Conservation (phyloP, 2,329 filamentous ascomycete species). For the Paradendryphiella salina region DNA sequence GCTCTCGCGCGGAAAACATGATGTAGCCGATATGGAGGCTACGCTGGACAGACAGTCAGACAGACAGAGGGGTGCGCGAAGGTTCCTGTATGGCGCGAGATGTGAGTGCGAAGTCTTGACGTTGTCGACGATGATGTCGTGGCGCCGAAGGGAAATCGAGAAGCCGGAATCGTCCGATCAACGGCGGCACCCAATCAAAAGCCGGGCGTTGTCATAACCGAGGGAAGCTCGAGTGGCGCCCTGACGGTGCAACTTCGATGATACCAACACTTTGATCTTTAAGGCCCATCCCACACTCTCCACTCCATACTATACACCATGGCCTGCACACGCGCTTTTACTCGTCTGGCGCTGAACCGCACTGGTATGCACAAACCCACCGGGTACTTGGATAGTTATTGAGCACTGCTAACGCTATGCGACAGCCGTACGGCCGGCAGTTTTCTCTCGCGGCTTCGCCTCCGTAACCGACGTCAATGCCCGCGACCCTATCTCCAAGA, state of each 20-base stretch:
- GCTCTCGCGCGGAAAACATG: no score
- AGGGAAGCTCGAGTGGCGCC: constrained; percentile 19
- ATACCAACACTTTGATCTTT: constrained; percentile 29
- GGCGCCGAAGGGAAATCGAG: constrained; percentile 8
- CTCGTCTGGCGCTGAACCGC: constrained; percentile 45
- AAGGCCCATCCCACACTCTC: constrained; percentile 30
- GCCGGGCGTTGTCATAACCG: constrained; percentile 17
- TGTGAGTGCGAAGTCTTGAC: constrained; percentile 15
- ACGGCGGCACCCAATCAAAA: constrained; percentile 10
- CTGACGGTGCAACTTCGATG: constrained; percentile 26
- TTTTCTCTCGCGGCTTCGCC: constrained; percentile 46
- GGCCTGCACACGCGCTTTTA: constrained; percentile 45
- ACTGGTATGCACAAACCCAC: constrained; percentile 34
- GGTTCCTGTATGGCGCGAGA: constrained; percentile 2
- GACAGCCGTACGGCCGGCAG: constrained; percentile 42
- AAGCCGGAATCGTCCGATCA: constrained; percentile 22
- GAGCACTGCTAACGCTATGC: constrained; percentile 30
- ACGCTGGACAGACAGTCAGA: no score
- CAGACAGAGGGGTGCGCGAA: not conserved
- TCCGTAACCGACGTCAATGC: constrained; percentile 42
- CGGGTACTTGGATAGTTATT: constrained; percentile 19
- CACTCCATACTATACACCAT: constrained; percentile 38
- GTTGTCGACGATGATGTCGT: constrained; percentile 20
- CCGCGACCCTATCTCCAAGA: constrained; percentile 42
- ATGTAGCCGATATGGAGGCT: no score